These are phyloP conservation scores for Achaetomiella virescens DNA, from an alignment of 495 filamentous ascomycete species.

Conservation along the genomic window DNA sequence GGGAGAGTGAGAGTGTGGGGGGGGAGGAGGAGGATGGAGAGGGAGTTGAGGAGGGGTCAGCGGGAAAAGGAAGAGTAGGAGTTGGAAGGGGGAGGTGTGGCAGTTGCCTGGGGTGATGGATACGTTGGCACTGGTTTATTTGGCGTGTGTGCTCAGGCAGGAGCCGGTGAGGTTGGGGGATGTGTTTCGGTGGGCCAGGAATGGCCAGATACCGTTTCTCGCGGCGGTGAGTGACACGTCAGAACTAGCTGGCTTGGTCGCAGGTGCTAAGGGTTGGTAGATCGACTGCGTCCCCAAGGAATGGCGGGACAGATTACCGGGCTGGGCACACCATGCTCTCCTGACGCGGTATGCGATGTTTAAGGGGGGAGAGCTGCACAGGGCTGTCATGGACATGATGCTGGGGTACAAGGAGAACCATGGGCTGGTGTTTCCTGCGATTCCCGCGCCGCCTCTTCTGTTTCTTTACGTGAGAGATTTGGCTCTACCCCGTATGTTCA, in stretches of 20 bases:
- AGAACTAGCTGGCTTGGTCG: not conserved
- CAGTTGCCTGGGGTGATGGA: conserved; percentile 36
- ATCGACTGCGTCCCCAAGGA: conserved; percentile 53
- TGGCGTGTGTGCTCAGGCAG: conserved; percentile 38
- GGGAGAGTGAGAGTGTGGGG: conserved; percentile 5
- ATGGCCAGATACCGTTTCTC: conserved; percentile 35
- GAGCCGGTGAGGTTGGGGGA: conserved; percentile 42
- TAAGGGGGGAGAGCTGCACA: conserved; percentile 55
- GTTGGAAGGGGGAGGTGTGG: conserved; percentile 32
- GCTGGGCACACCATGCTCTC: conserved; percentile 51
- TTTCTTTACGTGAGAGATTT: conserved; percentile 66
- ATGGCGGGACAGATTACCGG: conserved; percentile 58
- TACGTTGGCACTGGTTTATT: conserved; percentile 40
- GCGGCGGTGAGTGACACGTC: conserved; percentile 28
- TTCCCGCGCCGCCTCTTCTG: conserved; percentile 63
- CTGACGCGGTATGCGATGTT: conserved; percentile 42
- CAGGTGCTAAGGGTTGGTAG: conserved; percentile 25
- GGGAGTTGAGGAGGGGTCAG: not conserved
- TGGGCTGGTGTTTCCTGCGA: conserved; percentile 60
- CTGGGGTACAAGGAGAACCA: conserved; percentile 61
- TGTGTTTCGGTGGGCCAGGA: conserved; percentile 39
- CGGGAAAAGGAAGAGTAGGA: conserved; percentile 11
- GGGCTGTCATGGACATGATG: conserved; percentile 52
- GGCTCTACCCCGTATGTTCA: conserved; percentile 65
- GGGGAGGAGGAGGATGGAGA: not conserved